These are phyloP conservation scores for Silene noctiflora DNA, from an alignment of 179 eudicot species.

Conservation along the genomic window DNA sequence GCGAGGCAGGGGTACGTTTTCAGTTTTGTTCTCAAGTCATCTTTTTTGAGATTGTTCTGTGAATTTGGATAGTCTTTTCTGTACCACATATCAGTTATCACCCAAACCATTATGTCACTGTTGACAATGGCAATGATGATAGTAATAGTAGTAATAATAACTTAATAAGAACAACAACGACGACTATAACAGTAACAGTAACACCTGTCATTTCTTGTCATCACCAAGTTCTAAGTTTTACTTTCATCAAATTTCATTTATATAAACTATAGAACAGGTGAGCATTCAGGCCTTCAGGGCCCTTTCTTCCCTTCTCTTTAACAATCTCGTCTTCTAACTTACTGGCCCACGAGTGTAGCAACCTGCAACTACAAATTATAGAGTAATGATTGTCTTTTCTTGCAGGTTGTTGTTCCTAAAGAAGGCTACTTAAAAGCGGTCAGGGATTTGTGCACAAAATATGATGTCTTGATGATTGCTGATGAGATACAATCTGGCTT, in stretches of 20 bases:
- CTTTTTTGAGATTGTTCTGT: background rate
- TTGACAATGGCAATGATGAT: background rate
- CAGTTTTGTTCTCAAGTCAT: conserved; percentile 12
- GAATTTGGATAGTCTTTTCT: background rate
- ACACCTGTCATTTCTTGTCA: background rate
- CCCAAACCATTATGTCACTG: background rate
- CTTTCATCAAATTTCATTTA: background rate
- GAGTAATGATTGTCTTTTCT: conserved; percentile 5
- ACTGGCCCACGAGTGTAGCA: background rate
- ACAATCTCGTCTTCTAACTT: background rate
- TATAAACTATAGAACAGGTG: background rate
- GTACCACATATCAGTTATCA: background rate
- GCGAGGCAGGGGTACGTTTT: conserved; percentile 96
- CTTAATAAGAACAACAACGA: background rate
- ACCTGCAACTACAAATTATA: background rate
- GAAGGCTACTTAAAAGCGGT: conserved; percentile 83
- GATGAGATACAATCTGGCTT: conserved; percentile 98
- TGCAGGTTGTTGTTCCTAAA: conserved; percentile 79
- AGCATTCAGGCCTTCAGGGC: background rate
- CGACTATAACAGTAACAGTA: background rate
- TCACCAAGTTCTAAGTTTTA: background rate
- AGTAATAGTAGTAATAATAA: background rate
- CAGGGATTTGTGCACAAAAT: conserved; percentile 82
- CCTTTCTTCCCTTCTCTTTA: background rate
- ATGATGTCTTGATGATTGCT: conserved; percentile 81